These are phyloP conservation scores for Pleurozium schreberi DNA, from an alignment of 225 moss, liverwort and hornwort species.

Conservation along the genomic window DNA sequence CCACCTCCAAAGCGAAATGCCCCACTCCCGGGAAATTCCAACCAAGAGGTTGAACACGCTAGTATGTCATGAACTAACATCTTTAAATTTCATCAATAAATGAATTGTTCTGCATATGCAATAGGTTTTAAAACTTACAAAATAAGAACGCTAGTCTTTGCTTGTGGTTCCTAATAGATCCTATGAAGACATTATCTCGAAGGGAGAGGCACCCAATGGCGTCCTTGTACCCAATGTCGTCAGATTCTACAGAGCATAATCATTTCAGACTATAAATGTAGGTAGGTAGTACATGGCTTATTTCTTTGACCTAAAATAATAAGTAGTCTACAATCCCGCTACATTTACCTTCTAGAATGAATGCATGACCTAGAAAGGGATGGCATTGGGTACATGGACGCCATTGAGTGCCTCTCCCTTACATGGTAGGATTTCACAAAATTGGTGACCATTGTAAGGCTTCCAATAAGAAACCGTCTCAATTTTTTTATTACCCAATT, in stretches of 20 bases:
- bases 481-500: background rate
- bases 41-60: constrained; percentile 33
- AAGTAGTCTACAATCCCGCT: too few species aligned
- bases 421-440: background rate
- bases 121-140: background rate
- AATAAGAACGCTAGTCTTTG: background rate
- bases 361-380: too few species aligned
- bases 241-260: too few species aligned
- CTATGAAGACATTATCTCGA: background rate
- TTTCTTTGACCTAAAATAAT: too few species aligned
- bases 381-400: too few species aligned
- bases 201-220: too few species aligned
- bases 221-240: too few species aligned
- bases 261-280: too few species aligned
- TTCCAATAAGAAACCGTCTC: background rate
- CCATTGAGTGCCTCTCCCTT: too few species aligned
- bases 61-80: constrained; percentile 29
- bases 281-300: too few species aligned
- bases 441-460: background rate
- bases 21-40: constrained; percentile 6
- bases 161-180: background rate
- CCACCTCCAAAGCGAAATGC: constrained; percentile 15
- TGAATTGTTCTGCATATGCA: background rate
- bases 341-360: too few species aligned
- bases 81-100: background rate